Conservation (phyloP, 805 yeast species). For the Alloascoidea hylecoeti region DNA sequence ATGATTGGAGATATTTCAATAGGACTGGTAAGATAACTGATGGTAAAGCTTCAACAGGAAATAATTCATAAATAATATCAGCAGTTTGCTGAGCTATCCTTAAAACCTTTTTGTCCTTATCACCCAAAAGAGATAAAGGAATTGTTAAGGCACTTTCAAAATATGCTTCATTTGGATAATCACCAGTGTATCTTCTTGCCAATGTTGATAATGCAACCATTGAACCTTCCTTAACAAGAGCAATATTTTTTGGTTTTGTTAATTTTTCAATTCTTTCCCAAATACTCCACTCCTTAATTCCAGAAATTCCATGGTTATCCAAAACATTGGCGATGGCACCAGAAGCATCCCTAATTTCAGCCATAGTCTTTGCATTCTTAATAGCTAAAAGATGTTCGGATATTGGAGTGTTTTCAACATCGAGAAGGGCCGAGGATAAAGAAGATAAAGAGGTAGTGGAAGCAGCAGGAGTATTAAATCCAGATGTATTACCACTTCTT, state of each 20-base stretch:
- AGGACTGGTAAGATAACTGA: slow-evolving; percentile 53
- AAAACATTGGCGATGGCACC: slow-evolving; percentile 37
- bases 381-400: slow-evolving; percentile 39
- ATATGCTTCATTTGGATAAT: slow-evolving; percentile 61
- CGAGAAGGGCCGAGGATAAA: slow-evolving; percentile 54
- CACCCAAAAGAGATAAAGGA: slow-evolving; percentile 64
- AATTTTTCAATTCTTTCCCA: slow-evolving; percentile 49
- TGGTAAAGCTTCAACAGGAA: slow-evolving; percentile 67
- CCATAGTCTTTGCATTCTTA: slow-evolving; percentile 32
- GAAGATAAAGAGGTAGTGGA: slow-evolving; percentile 67
- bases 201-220: slow-evolving; percentile 43
- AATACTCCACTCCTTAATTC: slow-evolving; percentile 52
- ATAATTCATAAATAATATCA: slow-evolving; percentile 54
- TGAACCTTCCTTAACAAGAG: slow-evolving; percentile 66
- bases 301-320: slow-evolving; percentile 25
- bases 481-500: slow-evolving; percentile 10
- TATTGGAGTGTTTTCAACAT: slow-evolving; percentile 53
- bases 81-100: slow-evolving; percentile 76
- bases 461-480: slow-evolving; percentile 26
- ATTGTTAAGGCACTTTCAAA: slow-evolving; percentile 46
- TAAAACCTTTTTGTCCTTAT: slow-evolving; percentile 76
- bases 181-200: slow-evolving; percentile 47
- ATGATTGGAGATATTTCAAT: slow-evolving; percentile 49
- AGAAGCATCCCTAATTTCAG: slow-evolving; percentile 42
- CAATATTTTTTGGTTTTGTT: slow-evolving; percentile 58